These are phyloP conservation scores for Termitomyces sp. DNA, from an alignment of 768 basidiomycete species.

Conservation along the genomic window DNA sequence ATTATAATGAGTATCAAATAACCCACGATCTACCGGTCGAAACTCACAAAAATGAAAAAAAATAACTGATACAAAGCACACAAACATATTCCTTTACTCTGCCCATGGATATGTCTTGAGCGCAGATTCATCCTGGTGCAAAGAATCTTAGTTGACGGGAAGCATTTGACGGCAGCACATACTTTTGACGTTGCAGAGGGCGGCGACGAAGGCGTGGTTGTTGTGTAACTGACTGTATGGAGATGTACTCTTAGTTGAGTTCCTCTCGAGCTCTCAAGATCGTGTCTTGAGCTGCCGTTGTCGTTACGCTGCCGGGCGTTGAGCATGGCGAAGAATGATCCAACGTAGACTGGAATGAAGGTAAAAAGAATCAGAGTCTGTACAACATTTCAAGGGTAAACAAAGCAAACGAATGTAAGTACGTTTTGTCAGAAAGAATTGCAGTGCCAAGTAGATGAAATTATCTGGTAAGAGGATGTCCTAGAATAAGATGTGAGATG, in stretches of 20 bases:
- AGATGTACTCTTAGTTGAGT: conserved; percentile 10
- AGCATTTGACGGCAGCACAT: not conserved
- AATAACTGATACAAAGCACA: not conserved
- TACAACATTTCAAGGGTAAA: not conserved
- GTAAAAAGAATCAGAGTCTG: not conserved
- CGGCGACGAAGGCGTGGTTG: not conserved
- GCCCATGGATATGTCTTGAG: not conserved
- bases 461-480: conserved; percentile 39
- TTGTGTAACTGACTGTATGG: conserved; percentile 8
- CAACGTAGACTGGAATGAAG: conserved; percentile 34
- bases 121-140: not conserved
- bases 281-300: conserved; percentile 3
- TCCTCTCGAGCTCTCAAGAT: conserved; percentile 10
- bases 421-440: conserved; percentile 41
- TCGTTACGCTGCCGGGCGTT: conserved; percentile 32
- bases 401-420: conserved; percentile 8
- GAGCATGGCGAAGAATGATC: conserved; percentile 42
- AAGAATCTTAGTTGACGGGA: not conserved
- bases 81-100: not conserved
- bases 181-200: not conserved
- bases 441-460: conserved; percentile 36
- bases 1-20: not conserved
- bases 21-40: not conserved
- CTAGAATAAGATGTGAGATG: conserved; percentile 15
- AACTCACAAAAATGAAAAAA: not conserved